Evolutionary conservation across 2,329 filamentous ascomycete genomes (phyloP), one percentile per base, ranked within the genome.

Genomic region (Triangularia verruculosa): DNA sequence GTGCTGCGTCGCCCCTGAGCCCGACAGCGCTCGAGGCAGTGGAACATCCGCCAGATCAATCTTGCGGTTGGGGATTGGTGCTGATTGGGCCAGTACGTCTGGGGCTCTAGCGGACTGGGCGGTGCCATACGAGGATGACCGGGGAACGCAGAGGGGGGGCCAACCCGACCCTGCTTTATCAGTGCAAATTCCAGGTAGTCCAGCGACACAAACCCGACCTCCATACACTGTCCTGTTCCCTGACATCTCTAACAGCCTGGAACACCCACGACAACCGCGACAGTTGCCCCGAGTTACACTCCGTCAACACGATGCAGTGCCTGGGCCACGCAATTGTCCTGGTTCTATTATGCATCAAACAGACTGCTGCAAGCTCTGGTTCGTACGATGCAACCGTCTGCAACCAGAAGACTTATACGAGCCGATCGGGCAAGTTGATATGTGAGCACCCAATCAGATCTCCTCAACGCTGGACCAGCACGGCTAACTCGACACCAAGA

Each of bases 321-420:
- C 25, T 43, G 12, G 25, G 20, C 15, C 24, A 28, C 20, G 32
- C 28, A 24, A 51, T 72, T 2, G 54, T 65, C 32, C 28, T 66
- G 13, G 57, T 64, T 39, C 51, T 54, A 15, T 28, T 28, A 28
- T 54, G 51, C 22, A 28, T 28, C 51, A 54, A 28, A 54, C 59
- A 47, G 39, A 61, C 54, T 47, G 13, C 57, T 24, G 55, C 55
- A 57, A 51, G 57, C 34, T 11, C n/a, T 51, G 64, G 68, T 51
- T 66, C 64, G 47, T 74, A 74, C 61, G 69, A 72, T 67, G 64
- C 69, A 17, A 70, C 67, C 2, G 65, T 75, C 20, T 75, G 73
- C 62, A 71, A 70, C 57, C 65, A 66, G 51, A 67, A 67, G 25
- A 72, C 68, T 51, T 74, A 72, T 54, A 70, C 70, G 22, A 70